Percentiles rank a stretch among this genome's conserved stretches.
Evolutionary conservation across 257 asterid species (phyloP).

Genomic region (Nicotiana benthamiana): DNA sequence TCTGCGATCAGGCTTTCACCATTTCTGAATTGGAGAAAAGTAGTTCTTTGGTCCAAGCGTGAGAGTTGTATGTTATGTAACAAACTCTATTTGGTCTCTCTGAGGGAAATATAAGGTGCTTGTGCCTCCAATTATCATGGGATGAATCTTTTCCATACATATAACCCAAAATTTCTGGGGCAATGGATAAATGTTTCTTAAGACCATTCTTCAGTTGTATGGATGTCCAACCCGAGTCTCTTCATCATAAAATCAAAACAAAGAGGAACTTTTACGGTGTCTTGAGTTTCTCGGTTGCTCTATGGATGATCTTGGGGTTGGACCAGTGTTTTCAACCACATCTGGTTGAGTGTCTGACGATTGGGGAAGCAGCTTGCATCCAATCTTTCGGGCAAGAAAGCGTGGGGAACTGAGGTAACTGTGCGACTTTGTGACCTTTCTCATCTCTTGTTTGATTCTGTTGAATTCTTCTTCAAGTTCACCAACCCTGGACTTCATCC

Average conservation of each 20-base stretch:
- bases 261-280: slow-evolving; percentile 58
- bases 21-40: not conserved
- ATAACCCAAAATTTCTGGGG: not conserved
- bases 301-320: slow-evolving; percentile 60
- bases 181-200: not conserved
- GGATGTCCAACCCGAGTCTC: not conserved
- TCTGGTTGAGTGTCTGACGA: slow-evolving; percentile 48
- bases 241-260: slow-evolving; percentile 22
- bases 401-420: slow-evolving; percentile 65
- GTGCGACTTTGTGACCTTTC: slow-evolving; percentile 59
- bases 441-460: slow-evolving; percentile 77
- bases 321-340: slow-evolving; percentile 44
- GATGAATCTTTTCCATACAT: not conserved
- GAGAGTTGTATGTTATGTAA: not conserved
- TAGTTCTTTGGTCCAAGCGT: not conserved
- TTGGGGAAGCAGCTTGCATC: slow-evolving; percentile 52
- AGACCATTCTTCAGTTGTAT: not conserved
- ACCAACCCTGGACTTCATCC: slow-evolving; percentile 78
- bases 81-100: not conserved
- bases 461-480: slow-evolving; percentile 81
- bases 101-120: not conserved
- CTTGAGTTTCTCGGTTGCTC: slow-evolving; percentile 34
- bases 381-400: slow-evolving; percentile 29
- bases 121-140: not conserved
- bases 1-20: not conserved